Conservation (phyloP, 1,284 basidiomycete species). For the Schizophyllum amplum region DNA sequence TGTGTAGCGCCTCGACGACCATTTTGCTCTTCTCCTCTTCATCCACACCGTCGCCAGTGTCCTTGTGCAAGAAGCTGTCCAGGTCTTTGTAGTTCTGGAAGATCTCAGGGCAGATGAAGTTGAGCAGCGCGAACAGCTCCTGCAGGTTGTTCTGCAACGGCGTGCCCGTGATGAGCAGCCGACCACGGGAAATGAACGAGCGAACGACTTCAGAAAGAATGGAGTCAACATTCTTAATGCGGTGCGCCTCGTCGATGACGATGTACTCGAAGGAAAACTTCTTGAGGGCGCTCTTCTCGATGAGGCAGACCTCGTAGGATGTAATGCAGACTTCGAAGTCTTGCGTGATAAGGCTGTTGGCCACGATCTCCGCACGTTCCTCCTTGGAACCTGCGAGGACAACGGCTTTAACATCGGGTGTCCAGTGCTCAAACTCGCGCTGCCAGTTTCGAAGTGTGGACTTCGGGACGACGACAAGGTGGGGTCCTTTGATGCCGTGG, state of each 20-base stretch:
- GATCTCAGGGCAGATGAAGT: constrained; percentile 88
- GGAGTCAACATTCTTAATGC: constrained; percentile 99
- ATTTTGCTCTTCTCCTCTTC: constrained; percentile 88
- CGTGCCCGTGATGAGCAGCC: constrained; percentile 94
- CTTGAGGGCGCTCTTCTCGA: constrained; percentile 87
- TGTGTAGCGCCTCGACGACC: constrained; percentile 96
- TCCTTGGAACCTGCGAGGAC: constrained; percentile 86
- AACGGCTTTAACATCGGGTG: constrained; percentile 81
- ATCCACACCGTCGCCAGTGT: constrained; percentile 60
- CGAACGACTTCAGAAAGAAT: constrained; percentile 95
- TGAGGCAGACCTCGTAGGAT: constrained; percentile 95
- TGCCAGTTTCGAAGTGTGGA: constrained; percentile 97
- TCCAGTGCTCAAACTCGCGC: constrained; percentile 91
- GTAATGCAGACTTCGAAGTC: constrained; percentile 96
- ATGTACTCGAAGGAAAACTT: constrained; percentile 99
- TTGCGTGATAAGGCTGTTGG: constrained; percentile 72
- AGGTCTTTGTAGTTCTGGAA: constrained; percentile 71
- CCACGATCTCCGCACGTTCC: constrained; percentile 80
- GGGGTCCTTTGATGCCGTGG: constrained; percentile 71
- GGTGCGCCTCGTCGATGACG: constrained; percentile 97
- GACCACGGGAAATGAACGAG: constrained; percentile 81
- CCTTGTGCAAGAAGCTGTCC: constrained; percentile 75
- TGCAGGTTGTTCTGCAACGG: constrained; percentile 97
- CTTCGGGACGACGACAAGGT: constrained; percentile 96
- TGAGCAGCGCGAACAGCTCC: constrained; percentile 93